Conservation (phyloP, 176 grass and related monocot species). For the Calamus simplicifolius region DNA sequence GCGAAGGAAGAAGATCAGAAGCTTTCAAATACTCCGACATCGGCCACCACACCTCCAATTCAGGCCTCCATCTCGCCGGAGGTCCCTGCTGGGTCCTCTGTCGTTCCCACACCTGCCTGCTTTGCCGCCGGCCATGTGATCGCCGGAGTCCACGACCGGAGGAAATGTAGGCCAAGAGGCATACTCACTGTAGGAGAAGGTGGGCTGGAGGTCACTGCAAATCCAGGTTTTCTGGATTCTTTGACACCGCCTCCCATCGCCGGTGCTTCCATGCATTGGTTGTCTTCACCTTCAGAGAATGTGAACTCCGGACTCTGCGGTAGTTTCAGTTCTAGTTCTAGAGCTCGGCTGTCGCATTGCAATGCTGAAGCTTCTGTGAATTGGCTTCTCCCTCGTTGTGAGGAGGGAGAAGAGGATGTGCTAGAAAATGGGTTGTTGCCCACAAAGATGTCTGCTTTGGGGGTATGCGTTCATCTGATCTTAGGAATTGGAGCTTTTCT, state of each 20-base stretch:
- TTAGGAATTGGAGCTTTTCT: constrained; percentile 33
- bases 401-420: constrained; percentile 8
- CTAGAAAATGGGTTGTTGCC: constrained; percentile 39
- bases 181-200: constrained; percentile 47
- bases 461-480: constrained; percentile 22
- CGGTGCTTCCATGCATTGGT: constrained; percentile 71
- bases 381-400: constrained; percentile 42
- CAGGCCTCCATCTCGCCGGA: constrained; percentile 10
- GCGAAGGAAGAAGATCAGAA: background rate
- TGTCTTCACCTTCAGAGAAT: constrained; percentile 43
- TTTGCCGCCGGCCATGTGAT: constrained; percentile 14
- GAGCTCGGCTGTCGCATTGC: constrained; percentile 31
- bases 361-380: constrained; percentile 38
- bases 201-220: constrained; percentile 11
- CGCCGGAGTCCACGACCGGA: constrained; percentile 8
- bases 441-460: constrained; percentile 7
- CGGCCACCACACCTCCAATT: constrained; percentile 14
- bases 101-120: background rate
- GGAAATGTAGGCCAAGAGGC: constrained; percentile 59
- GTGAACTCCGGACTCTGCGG: constrained; percentile 6
- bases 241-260: constrained; percentile 17
- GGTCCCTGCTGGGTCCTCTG: background rate
- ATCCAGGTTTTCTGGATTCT: constrained; percentile 18
- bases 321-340: constrained; percentile 14
- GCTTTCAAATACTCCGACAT: background rate